Conservation (phyloP, 148 eudicot species). For the Rhododendron molle region DNA sequence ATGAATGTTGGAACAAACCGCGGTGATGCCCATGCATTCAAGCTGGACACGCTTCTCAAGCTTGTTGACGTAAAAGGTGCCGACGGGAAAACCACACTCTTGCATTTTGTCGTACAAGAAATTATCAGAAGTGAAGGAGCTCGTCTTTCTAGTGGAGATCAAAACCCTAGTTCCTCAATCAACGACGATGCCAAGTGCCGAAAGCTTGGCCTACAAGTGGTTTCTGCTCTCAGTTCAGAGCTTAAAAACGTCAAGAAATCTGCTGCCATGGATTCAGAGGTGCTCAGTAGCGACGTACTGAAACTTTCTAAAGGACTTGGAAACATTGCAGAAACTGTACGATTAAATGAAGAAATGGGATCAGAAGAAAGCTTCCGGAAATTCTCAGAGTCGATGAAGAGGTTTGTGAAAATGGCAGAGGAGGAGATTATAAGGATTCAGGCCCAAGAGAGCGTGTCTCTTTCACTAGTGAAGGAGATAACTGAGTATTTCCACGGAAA, state of each 20-base stretch:
- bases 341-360: conserved; percentile 33
- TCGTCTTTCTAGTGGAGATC: conserved; percentile 41
- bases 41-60: conserved; percentile 93
- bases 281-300: conserved; percentile 59
- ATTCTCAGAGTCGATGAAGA: conserved; percentile 66
- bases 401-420: conserved; percentile 69
- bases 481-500: conserved; percentile 97
- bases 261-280: conserved; percentile 91
- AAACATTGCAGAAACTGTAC: conserved; percentile 51
- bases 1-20: conserved; percentile 98
- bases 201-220: conserved; percentile 81
- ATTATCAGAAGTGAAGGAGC: conserved; percentile 80
- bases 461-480: conserved; percentile 87
- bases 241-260: conserved; percentile 82
- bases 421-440: conserved; percentile 71
- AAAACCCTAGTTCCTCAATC: conserved; percentile 18
- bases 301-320: conserved; percentile 64
- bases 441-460: conserved; percentile 85
- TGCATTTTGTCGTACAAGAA: conserved; percentile 96
- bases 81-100: conserved; percentile 89
- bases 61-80: conserved; percentile 93
- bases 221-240: conserved; percentile 69
- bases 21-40: conserved; percentile 96
- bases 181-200: conserved; percentile 73
- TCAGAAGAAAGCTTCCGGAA: conserved; percentile 25